Conservation (phyloP, 495 filamentous ascomycete species). For the Trichoderma gamsii region DNA sequence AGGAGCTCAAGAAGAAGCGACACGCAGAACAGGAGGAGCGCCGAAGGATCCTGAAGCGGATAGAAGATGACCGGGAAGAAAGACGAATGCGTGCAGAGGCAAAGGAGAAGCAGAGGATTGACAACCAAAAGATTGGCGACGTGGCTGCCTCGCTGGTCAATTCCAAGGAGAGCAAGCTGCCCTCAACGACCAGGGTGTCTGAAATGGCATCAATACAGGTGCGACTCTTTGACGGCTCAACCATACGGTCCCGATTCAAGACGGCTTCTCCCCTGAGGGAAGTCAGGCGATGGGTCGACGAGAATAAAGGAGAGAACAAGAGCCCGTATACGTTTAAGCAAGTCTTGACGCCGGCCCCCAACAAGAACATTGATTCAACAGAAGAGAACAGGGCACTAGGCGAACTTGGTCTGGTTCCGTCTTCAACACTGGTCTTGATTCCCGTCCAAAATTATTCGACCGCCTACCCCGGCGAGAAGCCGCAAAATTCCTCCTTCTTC, state of each 20-base stretch:
- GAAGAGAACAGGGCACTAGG: conserved; percentile 66
- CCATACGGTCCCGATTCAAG: conserved; percentile 64
- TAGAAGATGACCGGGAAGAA: conserved; percentile 63
- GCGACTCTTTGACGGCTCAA: conserved; percentile 77
- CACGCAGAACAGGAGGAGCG: conserved; percentile 54
- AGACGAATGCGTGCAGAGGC: conserved; percentile 48
- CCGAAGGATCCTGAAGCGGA: conserved; percentile 52
- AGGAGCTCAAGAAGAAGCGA: conserved; percentile 44
- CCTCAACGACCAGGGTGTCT: conserved; percentile 21
- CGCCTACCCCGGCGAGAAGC: conserved; percentile 46
- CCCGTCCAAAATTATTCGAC: conserved; percentile 56
- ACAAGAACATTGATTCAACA: conserved; percentile 58
- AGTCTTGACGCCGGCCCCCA: conserved; percentile 72
- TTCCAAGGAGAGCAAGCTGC: conserved; percentile 15
- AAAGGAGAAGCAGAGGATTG: conserved; percentile 26
- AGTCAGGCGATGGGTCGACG: conserved; percentile 74
- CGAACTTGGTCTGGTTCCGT: conserved; percentile 65
- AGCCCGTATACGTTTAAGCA: conserved; percentile 77
- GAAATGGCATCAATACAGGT: conserved; percentile 65
- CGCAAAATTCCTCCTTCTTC: conserved; percentile 38
- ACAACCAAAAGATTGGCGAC: conserved; percentile 14
- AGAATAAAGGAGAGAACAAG: conserved; percentile 31
- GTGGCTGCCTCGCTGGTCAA: conserved; percentile 21
- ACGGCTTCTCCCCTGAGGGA: conserved; percentile 58
- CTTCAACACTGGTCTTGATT: conserved; percentile 76